A percentile compares a stretch with the other conserved stretches of the same genome.
phyloP scores from a whole-genome alignment of 2,329 filamentous ascomycete genomes.

The Sclerotinia spermophila region DNA sequence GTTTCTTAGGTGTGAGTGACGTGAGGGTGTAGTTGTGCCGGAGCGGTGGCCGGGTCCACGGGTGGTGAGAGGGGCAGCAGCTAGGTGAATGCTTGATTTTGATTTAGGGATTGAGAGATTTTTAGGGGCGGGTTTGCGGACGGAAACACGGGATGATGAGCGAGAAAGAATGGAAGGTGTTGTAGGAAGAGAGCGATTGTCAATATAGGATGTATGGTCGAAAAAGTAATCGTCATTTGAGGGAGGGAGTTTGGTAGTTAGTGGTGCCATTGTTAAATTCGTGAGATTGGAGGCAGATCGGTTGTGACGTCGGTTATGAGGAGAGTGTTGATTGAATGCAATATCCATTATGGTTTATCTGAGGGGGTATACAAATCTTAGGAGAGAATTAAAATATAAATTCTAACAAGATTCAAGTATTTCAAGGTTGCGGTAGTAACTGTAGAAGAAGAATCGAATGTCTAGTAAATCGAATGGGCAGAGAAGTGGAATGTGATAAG shows the following conservation, averaged over 20 bases:
- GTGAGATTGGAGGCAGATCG: constrained; percentile 57
- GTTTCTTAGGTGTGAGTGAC: constrained; percentile 23
- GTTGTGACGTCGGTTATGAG: constrained; percentile 54
- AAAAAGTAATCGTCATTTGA: constrained; percentile 48
- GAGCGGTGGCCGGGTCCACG: constrained; percentile 26
- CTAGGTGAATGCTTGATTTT: constrained; percentile 59
- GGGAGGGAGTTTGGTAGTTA: constrained; percentile 59
- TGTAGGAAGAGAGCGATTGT: constrained; percentile 60
- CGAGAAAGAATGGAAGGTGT: constrained; percentile 61
- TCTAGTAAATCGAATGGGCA: constrained; percentile 4
- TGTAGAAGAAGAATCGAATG: constrained; percentile 4
- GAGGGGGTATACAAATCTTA: not conserved
- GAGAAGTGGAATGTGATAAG: constrained; percentile 6
- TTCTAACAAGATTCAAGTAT: not conserved
- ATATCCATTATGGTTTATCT: constrained; percentile 48
- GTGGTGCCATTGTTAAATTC: constrained; percentile 59
- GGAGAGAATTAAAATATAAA: not conserved
- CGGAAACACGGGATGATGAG: constrained; percentile 50
- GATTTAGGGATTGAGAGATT: constrained; percentile 49
- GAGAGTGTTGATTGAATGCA: constrained; percentile 58
- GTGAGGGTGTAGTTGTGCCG: constrained; percentile 28
- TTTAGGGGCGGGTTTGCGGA: constrained; percentile 36
- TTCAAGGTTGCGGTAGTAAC: not conserved
- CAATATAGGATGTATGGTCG: constrained; percentile 52
- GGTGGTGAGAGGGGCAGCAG: constrained; percentile 22